These are phyloP conservation scores for Leishmania amazonensis DNA, from an alignment of 208 protist species.

Conservation along the genomic window DNA sequence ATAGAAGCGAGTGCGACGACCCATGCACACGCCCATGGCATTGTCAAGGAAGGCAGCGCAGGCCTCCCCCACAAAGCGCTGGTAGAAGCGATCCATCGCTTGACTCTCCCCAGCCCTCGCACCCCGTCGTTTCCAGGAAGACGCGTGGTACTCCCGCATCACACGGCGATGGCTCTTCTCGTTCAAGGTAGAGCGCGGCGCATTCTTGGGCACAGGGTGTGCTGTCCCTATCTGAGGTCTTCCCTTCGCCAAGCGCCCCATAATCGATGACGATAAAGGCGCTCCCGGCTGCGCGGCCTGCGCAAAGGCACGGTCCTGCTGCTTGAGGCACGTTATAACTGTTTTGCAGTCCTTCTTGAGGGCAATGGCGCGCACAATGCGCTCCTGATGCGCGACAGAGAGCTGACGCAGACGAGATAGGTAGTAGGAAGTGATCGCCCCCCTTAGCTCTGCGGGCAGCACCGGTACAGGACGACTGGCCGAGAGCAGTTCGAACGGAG, in stretches of 20 bases:
- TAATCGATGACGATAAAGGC: slow-evolving; percentile 6
- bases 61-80: slow-evolving; percentile 41
- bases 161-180: slow-evolving; percentile 2
- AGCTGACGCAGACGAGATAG: slow-evolving; percentile 40
- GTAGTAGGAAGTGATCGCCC: slow-evolving; percentile 43
- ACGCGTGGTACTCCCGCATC: background rate
- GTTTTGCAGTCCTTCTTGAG: slow-evolving; percentile 29
- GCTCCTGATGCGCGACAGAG: slow-evolving; percentile 43
- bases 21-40: slow-evolving; percentile 32
- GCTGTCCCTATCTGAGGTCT: background rate
- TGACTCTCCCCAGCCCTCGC: slow-evolving; percentile 5
- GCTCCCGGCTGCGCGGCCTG: slow-evolving; percentile 1
- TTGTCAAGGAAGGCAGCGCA: slow-evolving; percentile 63
- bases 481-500: slow-evolving; percentile 33
- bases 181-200: background rate
- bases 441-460: slow-evolving; percentile 45
- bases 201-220: slow-evolving; percentile 11
- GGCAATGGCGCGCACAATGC: slow-evolving; percentile 41
- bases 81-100: slow-evolving; percentile 35
- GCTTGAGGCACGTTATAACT: slow-evolving; percentile 52
- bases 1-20: slow-evolving; percentile 39
- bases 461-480: slow-evolving; percentile 30
- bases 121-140: background rate
- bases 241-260: background rate
- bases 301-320: slow-evolving; percentile 5